phyloP scores from a whole-genome alignment of 163 green algal species.

The Chlamydomonas reinhardtii region DNA sequence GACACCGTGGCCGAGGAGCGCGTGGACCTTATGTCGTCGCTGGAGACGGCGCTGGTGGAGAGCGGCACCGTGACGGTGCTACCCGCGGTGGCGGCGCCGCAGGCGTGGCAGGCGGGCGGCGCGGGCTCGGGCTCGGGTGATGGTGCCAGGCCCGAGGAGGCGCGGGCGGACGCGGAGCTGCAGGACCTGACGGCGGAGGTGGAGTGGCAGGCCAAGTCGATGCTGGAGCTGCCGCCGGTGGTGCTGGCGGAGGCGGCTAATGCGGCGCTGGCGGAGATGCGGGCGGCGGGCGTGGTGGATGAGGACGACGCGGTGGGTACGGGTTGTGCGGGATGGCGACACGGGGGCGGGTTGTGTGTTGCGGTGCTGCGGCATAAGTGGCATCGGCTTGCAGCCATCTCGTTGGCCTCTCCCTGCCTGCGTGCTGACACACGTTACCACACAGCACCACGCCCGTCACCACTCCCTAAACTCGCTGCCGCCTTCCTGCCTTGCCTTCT shows the following conservation, averaged over 20 bases:
- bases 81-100: too few relatives aligned
- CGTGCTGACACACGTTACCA: too few relatives aligned
- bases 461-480: too few relatives aligned
- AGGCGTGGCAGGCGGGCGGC: too few relatives aligned
- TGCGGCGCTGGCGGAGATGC: conserved; percentile 11
- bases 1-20: too few relatives aligned
- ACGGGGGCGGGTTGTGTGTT: not conserved
- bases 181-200: not conserved
- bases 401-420: too few relatives aligned
- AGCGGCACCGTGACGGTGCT: too few relatives aligned
- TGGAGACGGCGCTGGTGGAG: not conserved
- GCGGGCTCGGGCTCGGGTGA: not conserved
- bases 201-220: conserved; percentile 4
- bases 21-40: not conserved
- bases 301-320: not conserved
- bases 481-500: too few relatives aligned
- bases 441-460: too few relatives aligned
- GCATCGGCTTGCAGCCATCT: too few relatives aligned
- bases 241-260: conserved; percentile 16
- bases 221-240: conserved; percentile 27
- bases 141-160: not conserved
- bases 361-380: too few relatives aligned
- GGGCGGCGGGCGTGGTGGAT: not conserved
- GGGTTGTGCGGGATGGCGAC: not conserved
- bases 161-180: not conserved